Evolutionary conservation across 1,284 basidiomycete species (phyloP), one percentile per base, ranked within the genome.

Genomic region (Phlebopus sp.): DNA sequence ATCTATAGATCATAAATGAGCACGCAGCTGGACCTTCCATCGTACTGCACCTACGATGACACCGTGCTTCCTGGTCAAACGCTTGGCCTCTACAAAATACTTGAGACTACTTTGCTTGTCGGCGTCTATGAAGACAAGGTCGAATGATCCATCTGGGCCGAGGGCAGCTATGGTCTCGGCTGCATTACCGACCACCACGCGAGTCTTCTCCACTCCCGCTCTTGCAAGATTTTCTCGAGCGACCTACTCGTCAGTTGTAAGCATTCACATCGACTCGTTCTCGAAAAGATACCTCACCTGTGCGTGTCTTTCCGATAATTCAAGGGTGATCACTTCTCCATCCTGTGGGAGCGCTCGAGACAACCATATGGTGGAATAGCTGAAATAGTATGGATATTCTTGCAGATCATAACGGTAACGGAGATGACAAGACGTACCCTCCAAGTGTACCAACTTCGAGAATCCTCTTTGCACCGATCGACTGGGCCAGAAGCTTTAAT

Each of bases 81-180:
- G 72, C 61, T 82, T 80, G 0, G 77, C 78, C 53, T 82, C 73
- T 6, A 63, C 65, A 64, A 78, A 78, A 57, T 83, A 82, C 7
- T 63, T 62, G 10, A 69, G 48, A 54, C 78, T 78, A 37, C 67
- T 72, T 9, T 60, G 53, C 57, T 82, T 83, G 67, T 84, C 81
- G 2, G 81, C 81, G 59, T 83, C 81, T 53, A 84, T 81, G 67
- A 84, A 84, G 3, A 71, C 69, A 23, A 84, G 60, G 59, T 84
- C 81, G 59, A 81, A 84, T 2, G 70, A 70, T 6, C 64, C 59
- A 13, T 71, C 68, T 3, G 75, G 62, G 2, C 70, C 59, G 27
- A 82, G 58, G 32, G 48, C 18, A 84, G 61, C 0, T n/a, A n/a
- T n/a, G n/a, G 74, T 70, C 1, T 81, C 74, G 4, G 66, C 62